Evolutionary conservation across 1,139 yeast species (phyloP).

Genomic region (Yamadazyma triangularis): DNA sequence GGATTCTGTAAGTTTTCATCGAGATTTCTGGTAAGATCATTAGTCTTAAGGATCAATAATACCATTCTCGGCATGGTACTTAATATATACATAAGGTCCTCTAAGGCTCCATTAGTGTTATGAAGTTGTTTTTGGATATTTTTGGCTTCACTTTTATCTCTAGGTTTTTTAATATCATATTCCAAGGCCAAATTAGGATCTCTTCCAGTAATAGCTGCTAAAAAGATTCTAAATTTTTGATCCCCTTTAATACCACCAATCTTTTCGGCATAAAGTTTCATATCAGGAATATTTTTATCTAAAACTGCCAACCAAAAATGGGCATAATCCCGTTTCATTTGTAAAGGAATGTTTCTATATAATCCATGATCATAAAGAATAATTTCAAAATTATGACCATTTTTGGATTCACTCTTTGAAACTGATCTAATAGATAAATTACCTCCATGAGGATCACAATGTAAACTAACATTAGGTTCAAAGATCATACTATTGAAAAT

Average conservation of each 20-base stretch:
- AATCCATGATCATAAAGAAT: constrained; percentile 92
- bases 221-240: constrained; percentile 72
- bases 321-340: constrained; percentile 77
- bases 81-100: constrained; percentile 75
- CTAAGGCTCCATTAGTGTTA: constrained; percentile 56
- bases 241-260: constrained; percentile 81
- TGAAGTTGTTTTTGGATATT: constrained; percentile 62
- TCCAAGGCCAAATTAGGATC: constrained; percentile 38
- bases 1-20: constrained; percentile 84
- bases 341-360: constrained; percentile 76
- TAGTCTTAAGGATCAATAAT: constrained; percentile 81
- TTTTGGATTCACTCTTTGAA: constrained; percentile 15
- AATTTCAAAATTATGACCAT: constrained; percentile 82
- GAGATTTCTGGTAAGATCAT: constrained; percentile 83
- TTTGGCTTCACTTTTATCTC: constrained; percentile 48
- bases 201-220: constrained; percentile 94
- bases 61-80: constrained; percentile 83
- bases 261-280: constrained; percentile 68
- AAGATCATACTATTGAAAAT: constrained; percentile 94
- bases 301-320: constrained; percentile 89
- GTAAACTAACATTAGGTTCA: constrained; percentile 86
- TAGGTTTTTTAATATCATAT: constrained; percentile 51
- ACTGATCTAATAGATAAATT: constrained; percentile 73
- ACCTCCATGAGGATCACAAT: constrained; percentile 98
- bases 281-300: constrained; percentile 59